These are phyloP conservation scores for Pestalotiopsis sp. DNA, from an alignment of 2,329 filamentous ascomycete genomes.

Conservation along the genomic window DNA sequence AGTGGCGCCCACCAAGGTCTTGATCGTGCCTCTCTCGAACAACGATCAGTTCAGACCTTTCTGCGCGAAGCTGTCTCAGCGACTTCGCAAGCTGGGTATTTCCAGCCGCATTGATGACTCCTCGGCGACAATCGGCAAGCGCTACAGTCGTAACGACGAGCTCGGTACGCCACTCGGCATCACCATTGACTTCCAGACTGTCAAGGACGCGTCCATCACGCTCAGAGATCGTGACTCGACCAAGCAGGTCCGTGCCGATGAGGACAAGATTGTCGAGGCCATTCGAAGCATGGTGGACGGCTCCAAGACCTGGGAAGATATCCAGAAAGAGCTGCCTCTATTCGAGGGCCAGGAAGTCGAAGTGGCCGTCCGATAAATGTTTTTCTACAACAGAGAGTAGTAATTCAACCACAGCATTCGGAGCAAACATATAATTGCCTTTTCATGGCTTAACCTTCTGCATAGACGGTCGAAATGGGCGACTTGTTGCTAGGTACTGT, in stretches of 20 bases:
- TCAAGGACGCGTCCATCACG: conserved; percentile 85
- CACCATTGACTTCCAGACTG: conserved; percentile 93
- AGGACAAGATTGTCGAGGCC: conserved; percentile 78
- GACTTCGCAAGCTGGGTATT: conserved; percentile 75
- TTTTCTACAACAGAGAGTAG: background rate
- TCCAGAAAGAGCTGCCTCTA: conserved; percentile 76
- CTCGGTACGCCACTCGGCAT: conserved; percentile 92
- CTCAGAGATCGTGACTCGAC: conserved; percentile 90
- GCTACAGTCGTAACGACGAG: conserved; percentile 93
- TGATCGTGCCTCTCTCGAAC: conserved; percentile 85
- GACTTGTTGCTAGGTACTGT: background rate
- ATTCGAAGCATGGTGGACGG: conserved; percentile 54
- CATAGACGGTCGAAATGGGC: background rate
- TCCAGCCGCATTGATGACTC: conserved; percentile 89
- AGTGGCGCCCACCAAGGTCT: conserved; percentile 92
- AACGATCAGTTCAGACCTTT: conserved; percentile 82
- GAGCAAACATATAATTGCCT: background rate
- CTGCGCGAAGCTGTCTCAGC: conserved; percentile 71
- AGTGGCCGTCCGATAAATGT: conserved; percentile 30
- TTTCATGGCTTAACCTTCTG: background rate
- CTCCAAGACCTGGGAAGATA: conserved; percentile 64
- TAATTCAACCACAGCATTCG: background rate
- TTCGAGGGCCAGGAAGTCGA: conserved; percentile 78
- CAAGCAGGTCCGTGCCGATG: conserved; percentile 82
- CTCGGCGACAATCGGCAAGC: conserved; percentile 89